phyloP scores from a whole-genome alignment of 495 filamentous ascomycete genomes.

The Penicillium silybi region DNA sequence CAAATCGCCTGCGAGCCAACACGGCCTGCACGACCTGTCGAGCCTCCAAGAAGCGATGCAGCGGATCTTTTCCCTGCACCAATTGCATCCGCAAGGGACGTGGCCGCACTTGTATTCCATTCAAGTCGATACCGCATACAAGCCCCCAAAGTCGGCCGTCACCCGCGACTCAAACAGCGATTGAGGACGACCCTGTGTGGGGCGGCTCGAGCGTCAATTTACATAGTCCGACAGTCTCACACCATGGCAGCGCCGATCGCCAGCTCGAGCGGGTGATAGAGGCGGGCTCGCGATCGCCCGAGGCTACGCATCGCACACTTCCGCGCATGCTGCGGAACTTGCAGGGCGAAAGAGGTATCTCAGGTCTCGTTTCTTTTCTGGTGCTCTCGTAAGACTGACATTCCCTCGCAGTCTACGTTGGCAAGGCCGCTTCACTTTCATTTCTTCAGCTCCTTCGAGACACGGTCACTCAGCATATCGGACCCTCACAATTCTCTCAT shows the following conservation, averaged over 20 bases:
- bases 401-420: conserved; percentile 31
- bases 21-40: conserved; percentile 37
- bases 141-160: not conserved
- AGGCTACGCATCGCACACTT: conserved; percentile 35
- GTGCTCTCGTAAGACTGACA: not conserved
- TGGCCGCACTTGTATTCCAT: conserved; percentile 30
- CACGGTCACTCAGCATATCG: conserved; percentile 40
- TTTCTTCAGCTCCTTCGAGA: conserved; percentile 41
- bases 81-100: conserved; percentile 34
- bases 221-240: conserved; percentile 3
- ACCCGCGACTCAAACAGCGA: not conserved
- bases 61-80: conserved; percentile 36
- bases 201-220: not conserved
- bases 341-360: conserved; percentile 35
- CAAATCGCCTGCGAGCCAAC: conserved; percentile 32
- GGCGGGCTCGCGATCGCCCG: conserved; percentile 23
- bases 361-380: too few relatives aligned
- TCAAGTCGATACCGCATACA: conserved; percentile 15
- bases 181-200: not conserved
- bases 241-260: conserved; percentile 2
- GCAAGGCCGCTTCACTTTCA: conserved; percentile 38
- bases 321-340: conserved; percentile 37
- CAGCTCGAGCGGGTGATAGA: conserved; percentile 1
- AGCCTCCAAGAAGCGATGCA: conserved; percentile 39
- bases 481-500: conserved; percentile 41